Evolutionary conservation across 371 early-diverging fungal species (phyloP).

Genomic region (Mucor indicus): DNA sequence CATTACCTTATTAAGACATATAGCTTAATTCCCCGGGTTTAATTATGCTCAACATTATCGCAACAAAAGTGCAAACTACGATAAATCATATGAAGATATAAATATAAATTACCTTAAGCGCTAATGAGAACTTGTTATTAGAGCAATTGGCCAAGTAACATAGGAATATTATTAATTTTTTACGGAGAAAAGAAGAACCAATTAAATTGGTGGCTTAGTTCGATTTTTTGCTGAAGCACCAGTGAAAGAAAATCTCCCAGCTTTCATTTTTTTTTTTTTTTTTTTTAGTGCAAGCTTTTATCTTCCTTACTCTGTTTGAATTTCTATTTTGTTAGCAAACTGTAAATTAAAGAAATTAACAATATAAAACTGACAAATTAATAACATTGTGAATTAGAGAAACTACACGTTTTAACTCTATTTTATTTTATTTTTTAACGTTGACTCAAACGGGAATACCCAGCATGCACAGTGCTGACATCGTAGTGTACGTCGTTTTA

Average conservation of each 20-base stretch:
- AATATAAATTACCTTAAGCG: no score
- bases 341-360: neutral
- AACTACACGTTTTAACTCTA: slow-evolving; percentile 1
- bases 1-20: no score
- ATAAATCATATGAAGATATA: no score
- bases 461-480: slow-evolving; percentile 30
- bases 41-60: no score
- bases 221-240: neutral
- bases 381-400: no score
- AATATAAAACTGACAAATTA: neutral
- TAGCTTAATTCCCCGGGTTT: no score
- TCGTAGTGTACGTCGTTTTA: neutral
- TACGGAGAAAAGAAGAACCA: neutral
- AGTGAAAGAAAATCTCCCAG: neutral
- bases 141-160: no score
- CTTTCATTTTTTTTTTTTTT: neutral
- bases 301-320: neutral
- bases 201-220: slow-evolving; percentile 4
- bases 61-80: no score
- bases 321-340: neutral
- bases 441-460: slow-evolving; percentile 6
- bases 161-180: no score
- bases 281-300: no score
- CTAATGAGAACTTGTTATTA: no score
- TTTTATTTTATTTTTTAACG: neutral